Evolutionary conservation across 495 filamentous ascomycete genomes (phyloP), one percentile per base, ranked within the genome.

Genomic region (Copromyces sp.): DNA sequence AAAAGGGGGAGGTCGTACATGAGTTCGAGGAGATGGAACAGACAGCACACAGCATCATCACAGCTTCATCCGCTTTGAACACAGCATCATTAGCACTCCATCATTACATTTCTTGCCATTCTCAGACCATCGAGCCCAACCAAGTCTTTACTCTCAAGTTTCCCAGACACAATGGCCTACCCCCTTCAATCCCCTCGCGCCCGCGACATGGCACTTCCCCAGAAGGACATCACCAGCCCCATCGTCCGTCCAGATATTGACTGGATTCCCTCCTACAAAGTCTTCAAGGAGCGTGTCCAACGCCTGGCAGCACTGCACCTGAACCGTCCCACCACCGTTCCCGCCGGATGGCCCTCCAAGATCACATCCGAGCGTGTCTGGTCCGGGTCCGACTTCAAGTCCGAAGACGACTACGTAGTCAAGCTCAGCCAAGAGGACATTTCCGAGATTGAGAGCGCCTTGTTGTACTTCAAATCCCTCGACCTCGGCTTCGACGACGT

Each of bases 181-280:
- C 53, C 53, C 53, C 53, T 65, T 65, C 53, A 37, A 29, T 35
- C 29, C 53, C 35, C 53, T 32, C 53, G 14, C 29, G 32, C 29
- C 29, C 37, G 29, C 29, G 4, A 65, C 7, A 17, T 65, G 53
- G 14, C 29, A 65, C 29, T 8, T 35, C 29, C 14, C 6, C 53
- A 65, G 12, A 65, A 65, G 29, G 32, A 37, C 29, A 2, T 2
- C 39, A 12, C 53, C 53, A 65, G 14, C 14, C 53, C 29, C 6
- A 77, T 75, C 16, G 40, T 73, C 12, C 68, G 78, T 4, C 78
- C 78, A 24, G 75, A 79, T 41, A 80, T 79, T 45, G 74, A 73
- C 3, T 80, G 78, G 78, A 74, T 79, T n/a, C 78, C 78, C 3
- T 75, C 74, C 2, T 76, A 74, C 74, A 79, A 80, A 71, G 74